phyloP scores from a whole-genome alignment of 129 eudicot genomes.

The Centrapalus pauciflorus region DNA sequence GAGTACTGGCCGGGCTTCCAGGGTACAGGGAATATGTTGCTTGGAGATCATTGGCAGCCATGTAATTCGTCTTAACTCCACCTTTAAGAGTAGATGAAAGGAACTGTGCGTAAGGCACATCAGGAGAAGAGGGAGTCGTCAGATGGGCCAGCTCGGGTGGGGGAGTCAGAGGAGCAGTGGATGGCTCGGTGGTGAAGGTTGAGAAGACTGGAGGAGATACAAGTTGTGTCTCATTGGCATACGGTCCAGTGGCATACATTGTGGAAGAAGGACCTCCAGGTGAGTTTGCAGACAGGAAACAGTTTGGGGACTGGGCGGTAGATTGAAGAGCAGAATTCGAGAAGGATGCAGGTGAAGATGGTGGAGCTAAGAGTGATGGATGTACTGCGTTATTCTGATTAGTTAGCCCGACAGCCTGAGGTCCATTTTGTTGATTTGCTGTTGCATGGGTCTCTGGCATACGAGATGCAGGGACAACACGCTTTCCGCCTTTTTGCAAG shows the following conservation, averaged over 20 bases:
- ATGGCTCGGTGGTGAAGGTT: constrained; percentile 94
- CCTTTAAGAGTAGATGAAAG: constrained; percentile 61
- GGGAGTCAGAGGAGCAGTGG: constrained; percentile 96
- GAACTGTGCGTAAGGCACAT: constrained; percentile 91
- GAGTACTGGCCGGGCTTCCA: constrained; percentile 85
- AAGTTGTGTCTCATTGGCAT: constrained; percentile 84
- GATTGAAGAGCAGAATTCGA: constrained; percentile 86
- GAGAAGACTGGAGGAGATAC: constrained; percentile 98
- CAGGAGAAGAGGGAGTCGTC: constrained; percentile 97
- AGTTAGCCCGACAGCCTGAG: constrained; percentile 54
- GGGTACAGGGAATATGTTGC: constrained; percentile 75
- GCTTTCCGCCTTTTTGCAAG: constrained; percentile 85
- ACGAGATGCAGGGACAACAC: constrained; percentile 90
- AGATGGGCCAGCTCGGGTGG: constrained; percentile 93
- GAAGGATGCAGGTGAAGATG: constrained; percentile 97
- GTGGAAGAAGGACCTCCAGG: constrained; percentile 81
- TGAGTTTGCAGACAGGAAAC: constrained; percentile 78
- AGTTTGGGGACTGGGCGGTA: constrained; percentile 87
- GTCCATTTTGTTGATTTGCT: constrained; percentile 61
- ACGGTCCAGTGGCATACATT: constrained; percentile 91
- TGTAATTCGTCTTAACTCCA: constrained; percentile 39
- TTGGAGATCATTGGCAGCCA: constrained; percentile 63
- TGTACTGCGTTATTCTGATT: constrained; percentile 52
- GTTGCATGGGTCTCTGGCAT: constrained; percentile 57
- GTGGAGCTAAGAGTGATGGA: constrained; percentile 81